These are phyloP conservation scores for Cryphonectria carpinicola DNA, from an alignment of 2,329 filamentous ascomycete genomes.

Conservation along the genomic window DNA sequence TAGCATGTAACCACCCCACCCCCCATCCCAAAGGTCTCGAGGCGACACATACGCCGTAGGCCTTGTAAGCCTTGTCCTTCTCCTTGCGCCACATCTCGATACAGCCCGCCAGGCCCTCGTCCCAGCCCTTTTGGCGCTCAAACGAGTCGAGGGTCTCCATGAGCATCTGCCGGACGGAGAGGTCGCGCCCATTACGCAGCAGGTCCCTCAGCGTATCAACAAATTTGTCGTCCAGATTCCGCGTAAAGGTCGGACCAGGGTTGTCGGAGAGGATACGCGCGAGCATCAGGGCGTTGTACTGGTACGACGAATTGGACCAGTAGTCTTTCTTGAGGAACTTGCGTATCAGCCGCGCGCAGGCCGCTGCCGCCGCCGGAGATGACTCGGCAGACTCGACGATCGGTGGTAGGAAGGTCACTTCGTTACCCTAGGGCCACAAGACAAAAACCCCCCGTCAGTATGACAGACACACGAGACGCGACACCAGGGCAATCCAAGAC, in stretches of 20 bases:
- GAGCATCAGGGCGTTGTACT: slow-evolving; percentile 97
- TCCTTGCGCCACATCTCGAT: slow-evolving; percentile 90
- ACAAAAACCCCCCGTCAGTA: not conserved
- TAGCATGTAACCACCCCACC: slow-evolving; percentile 3
- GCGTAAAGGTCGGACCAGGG: slow-evolving; percentile 87
- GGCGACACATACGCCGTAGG: slow-evolving; percentile 50
- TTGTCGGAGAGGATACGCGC: slow-evolving; percentile 91
- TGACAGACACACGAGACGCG: not conserved
- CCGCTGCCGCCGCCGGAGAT: slow-evolving; percentile 80
- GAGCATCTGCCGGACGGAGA: slow-evolving; percentile 80
- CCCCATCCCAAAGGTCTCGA: not conserved
- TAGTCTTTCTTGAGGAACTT: slow-evolving; percentile 80
- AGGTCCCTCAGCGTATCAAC: slow-evolving; percentile 75
- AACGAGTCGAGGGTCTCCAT: slow-evolving; percentile 85
- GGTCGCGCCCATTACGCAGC: slow-evolving; percentile 71
- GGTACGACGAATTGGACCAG: slow-evolving; percentile 66
- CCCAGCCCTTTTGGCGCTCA: slow-evolving; percentile 70
- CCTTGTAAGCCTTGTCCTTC: slow-evolving; percentile 66
- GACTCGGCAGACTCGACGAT: slow-evolving; percentile 97
- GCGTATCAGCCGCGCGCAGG: slow-evolving; percentile 79
- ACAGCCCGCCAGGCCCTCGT: slow-evolving; percentile 73
- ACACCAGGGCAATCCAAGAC: not conserved
- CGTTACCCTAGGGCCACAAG: slow-evolving; percentile 65
- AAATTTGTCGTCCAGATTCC: slow-evolving; percentile 86
- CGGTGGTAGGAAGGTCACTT: slow-evolving; percentile 87